Base-by-base conservation (phyloP, 495 filamentous ascomycete genomes). In the Pyronema domesticum region DNA sequence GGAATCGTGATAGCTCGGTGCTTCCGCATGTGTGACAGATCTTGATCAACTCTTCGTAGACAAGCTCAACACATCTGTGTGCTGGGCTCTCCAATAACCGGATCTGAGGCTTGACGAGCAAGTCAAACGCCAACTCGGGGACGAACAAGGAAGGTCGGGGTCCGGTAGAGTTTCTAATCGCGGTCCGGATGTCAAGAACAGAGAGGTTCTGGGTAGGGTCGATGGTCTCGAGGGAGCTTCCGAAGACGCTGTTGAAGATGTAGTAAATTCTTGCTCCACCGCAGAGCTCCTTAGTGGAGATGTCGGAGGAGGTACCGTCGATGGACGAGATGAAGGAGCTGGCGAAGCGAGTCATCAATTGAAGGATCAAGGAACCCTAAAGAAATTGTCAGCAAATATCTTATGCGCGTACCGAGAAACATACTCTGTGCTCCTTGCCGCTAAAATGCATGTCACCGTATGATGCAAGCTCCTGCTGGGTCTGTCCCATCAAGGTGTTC, bases 181-280 rank as follows among this genome's bases (percentile, higher is more conserved):
- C 91, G 7, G 93, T 99, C 63, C 93, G 80, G 55, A 99, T 99
- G 64, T 99, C 91, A n/a, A 88, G 80, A 10, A 89, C 83, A 11
- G 89, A 91, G 58, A 99, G 79, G 64, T 96, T 96, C 15, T 81
- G 82, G 0, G 88, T 96, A 6, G 91, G 91, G 61, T 96, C 89
- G 57, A 99, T 94, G 6, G 86, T 83, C 67, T 96, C 93, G 19
- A 99, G 71, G 8, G 89, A 94, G 68, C 93, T 95, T 46, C 91
- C 93, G 68, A 96, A 99, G 11, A 99, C 93, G 39, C 89, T 95
- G 68, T 99, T 99, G 74, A 99, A 99, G 51, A 99, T 96, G 68
- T 99, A 99, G 69, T 99, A 99, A 57, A 99, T 95, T 19, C 91
- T 78, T 14, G 91, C 91, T 55, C 91, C 91, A 60, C 91, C 91